A percentile compares a stretch with the other conserved stretches of the same genome.
phyloP scores from a whole-genome alignment of 331 rosid species.

The Spiraea crenata region DNA sequence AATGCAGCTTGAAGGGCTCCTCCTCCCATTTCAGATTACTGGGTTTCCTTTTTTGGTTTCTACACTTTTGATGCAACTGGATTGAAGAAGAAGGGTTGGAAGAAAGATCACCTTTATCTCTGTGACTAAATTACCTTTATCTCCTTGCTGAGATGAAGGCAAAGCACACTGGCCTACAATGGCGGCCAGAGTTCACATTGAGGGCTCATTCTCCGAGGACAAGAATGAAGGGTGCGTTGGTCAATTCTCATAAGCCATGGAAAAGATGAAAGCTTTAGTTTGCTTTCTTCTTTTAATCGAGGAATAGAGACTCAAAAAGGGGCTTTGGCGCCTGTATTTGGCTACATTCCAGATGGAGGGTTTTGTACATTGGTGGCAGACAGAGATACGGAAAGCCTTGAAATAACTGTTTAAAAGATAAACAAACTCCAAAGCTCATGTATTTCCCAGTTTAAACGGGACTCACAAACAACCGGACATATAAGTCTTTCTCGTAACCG shows the following conservation, averaged over 20 bases:
- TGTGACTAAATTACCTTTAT: slow-evolving; percentile 26
- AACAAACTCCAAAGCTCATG: background rate
- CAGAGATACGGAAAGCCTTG: slow-evolving; percentile 45
- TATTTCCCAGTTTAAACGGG: background rate
- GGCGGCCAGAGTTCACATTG: slow-evolving; percentile 34
- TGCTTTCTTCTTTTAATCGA: slow-evolving; percentile 38
- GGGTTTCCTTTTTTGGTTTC: slow-evolving; percentile 5
- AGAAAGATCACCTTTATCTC: slow-evolving; percentile 26
- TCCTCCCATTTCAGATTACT: slow-evolving; percentile 62
- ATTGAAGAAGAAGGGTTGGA: slow-evolving; percentile 23
- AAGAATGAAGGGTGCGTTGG: slow-evolving; percentile 39
- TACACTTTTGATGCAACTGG: slow-evolving; percentile 23
- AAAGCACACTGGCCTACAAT: background rate
- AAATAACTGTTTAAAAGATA: slow-evolving; percentile 13
- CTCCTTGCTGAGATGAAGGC: slow-evolving; percentile 28
- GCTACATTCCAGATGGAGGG: slow-evolving; percentile 11
- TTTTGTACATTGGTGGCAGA: slow-evolving; percentile 59
- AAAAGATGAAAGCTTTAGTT: slow-evolving; percentile 34
- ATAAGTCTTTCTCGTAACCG: too few relatives aligned
- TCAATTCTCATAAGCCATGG: slow-evolving; percentile 8
- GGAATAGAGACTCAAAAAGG: slow-evolving; percentile 31
- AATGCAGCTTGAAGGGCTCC: slow-evolving; percentile 45
- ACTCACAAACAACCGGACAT: background rate
- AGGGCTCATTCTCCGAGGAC: slow-evolving; percentile 50
- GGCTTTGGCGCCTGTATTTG: slow-evolving; percentile 28